phyloP scores from a whole-genome alignment of 257 asterid genomes.

The Fraxinus pennsylvanica region DNA sequence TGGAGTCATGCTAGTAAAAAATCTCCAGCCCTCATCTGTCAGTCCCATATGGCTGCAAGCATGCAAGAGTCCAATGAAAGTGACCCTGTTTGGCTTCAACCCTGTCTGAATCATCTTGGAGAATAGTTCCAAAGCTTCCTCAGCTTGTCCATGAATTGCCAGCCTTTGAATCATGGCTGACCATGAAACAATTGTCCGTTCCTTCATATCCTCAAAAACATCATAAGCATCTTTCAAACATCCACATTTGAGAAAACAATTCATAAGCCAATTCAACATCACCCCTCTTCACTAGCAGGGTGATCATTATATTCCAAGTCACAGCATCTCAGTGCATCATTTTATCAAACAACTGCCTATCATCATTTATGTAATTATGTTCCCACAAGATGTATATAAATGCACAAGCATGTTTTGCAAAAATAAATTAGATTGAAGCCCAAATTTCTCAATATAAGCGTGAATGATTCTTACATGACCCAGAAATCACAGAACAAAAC shows the following conservation, averaged over 20 bases:
- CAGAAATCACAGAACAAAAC: no score
- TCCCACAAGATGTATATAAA: conserved; percentile 60
- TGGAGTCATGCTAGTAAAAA: conserved; percentile 54
- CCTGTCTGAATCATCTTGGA: conserved; percentile 49
- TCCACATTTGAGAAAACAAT: conserved; percentile 63
- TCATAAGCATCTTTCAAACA: conserved; percentile 47
- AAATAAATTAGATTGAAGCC: conserved; percentile 45
- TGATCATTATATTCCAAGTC: conserved; percentile 72
- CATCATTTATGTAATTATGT: conserved; percentile 37
- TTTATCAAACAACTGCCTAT: conserved; percentile 46
- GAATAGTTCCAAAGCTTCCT: conserved; percentile 55
- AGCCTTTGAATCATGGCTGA: conserved; percentile 75
- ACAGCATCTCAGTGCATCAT: conserved; percentile 59
- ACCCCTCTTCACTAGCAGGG: conserved; percentile 50
- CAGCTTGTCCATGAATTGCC: conserved; percentile 62
- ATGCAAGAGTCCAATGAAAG: conserved; percentile 61
- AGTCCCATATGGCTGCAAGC: conserved; percentile 76
- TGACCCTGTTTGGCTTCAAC: conserved; percentile 57
- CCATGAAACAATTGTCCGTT: conserved; percentile 59
- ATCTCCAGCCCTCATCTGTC: conserved; percentile 45
- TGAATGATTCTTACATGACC: conserved; percentile 51
- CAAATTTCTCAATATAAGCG: conserved; percentile 51
- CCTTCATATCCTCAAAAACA: conserved; percentile 51
- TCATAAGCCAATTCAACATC: conserved; percentile 48
- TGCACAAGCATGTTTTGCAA: conserved; percentile 47